A percentile compares a stretch with the other conserved stretches of the same genome.
Evolutionary conservation across 2,329 filamentous ascomycete species (phyloP).

Genomic region (Fusarium metavorans): DNA sequence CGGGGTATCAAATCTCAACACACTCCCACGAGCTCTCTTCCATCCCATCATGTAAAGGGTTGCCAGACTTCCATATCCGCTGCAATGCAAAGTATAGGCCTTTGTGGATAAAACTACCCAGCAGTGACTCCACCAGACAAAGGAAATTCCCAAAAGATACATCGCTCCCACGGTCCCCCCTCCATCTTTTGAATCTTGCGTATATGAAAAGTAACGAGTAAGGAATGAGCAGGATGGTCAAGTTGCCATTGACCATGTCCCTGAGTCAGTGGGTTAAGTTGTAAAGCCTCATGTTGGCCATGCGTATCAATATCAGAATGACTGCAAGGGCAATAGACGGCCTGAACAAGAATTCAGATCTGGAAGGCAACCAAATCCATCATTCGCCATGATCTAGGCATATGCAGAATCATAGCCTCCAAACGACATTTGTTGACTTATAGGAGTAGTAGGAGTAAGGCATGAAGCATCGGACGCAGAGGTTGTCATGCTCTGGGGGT

Average conservation of each 20-base stretch:
- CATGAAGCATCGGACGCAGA: constrained; percentile 39
- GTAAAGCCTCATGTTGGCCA: neutral
- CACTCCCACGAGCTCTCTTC: constrained; percentile 8
- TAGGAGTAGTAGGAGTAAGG: constrained; percentile 33
- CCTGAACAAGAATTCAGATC: neutral
- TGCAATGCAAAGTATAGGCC: constrained; percentile 15
- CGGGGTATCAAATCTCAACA: constrained; percentile 38
- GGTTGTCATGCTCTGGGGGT: constrained; percentile 37
- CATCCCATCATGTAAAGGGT: constrained; percentile 21
- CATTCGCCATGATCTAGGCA: neutral
- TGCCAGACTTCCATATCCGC: constrained; percentile 19
- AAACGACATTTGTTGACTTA: constrained; percentile 31
- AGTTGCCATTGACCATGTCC: neutral
- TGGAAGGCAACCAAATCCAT: neutral
- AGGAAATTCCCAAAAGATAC: constrained; percentile 1
- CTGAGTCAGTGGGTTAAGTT: neutral
- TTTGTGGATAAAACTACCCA: constrained; percentile 15
- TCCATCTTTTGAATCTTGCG: neutral
- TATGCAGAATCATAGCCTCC: constrained; percentile 29
- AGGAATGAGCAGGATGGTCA: constrained; percentile 7
- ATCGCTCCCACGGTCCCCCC: neutral
- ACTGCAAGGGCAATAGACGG: neutral
- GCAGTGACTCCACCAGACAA: neutral
- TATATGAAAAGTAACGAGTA: constrained; percentile 17
- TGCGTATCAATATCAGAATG: neutral